Evolutionary conservation across 208 protist genomes (phyloP), one percentile per base, ranked within the genome.

Genomic region (Naegleria gruberi): DNA sequence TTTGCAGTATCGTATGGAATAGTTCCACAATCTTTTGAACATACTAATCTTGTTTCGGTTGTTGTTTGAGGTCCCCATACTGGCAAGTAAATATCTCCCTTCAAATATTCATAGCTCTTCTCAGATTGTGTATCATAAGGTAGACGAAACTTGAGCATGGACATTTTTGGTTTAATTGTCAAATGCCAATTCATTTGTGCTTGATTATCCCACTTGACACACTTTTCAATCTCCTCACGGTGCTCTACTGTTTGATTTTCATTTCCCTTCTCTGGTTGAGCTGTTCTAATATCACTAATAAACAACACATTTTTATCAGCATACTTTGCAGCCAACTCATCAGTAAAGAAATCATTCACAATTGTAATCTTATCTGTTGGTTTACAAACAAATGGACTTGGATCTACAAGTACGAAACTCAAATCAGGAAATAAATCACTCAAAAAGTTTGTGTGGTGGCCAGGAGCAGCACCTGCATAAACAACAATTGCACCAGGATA

Each of bases 101-200:
- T 40, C 34, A 93, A 89, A 86, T 93, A 93, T 45, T 55, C 82
- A 19, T 51, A 92, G 12, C 15, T 7, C 44, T 90, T 91, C 15
- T 93, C 94, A 46, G 92, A 94, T 89, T 94, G 96, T 82, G 92
- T 88, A 65, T 94, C 97, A 92, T 98, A 99, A 19, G 98, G 97
- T 30, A 99, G 93, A 42, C 98, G 93, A 89, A 98, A 99, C 92
- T 99, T 99, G 37, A 99, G 94, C 97, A 99, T 97, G 90, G 94
- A 95, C 51, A 93, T 91, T 15, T 94, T 91, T 10, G 95, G 96
- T 37, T 97, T 91, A 83, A 99, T 91, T 37, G 98, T 95, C 82
- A 93, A 91, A 90, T 96, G 96, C 97, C 97, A 99, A 77, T 94
- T 94, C 92, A 95, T 94, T 94, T 98, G 97, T 51, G 94, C 94